These are phyloP conservation scores for Solidago caesia DNA, from an alignment of 129 eudicot genomes.

Conservation along the genomic window DNA sequence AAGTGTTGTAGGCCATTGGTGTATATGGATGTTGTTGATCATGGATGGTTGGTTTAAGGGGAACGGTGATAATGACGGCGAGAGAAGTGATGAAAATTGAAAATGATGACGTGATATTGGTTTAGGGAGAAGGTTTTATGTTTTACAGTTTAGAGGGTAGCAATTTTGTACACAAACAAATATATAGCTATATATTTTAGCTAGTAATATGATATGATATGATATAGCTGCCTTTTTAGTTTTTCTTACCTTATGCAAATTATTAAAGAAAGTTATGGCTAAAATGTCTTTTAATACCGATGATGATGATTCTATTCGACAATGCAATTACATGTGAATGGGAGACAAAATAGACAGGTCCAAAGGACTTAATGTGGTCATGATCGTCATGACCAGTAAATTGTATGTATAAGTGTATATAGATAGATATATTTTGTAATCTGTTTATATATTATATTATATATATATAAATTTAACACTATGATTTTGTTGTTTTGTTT, in stretches of 20 bases:
- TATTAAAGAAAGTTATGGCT: no score
- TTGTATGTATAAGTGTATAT: no score
- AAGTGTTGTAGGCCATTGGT: constrained; percentile 25
- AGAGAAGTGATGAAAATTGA: not conserved
- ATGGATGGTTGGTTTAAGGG: constrained; percentile 2
- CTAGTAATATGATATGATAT: not conserved
- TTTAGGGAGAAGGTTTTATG: constrained; percentile 9
- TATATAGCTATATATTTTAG: not conserved
- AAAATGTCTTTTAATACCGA: no score
- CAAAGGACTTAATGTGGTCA: no score
- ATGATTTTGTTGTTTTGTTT: no score
- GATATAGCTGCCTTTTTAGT: constrained; percentile 22
- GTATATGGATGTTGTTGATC: constrained; percentile 6
- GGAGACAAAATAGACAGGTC: no score
- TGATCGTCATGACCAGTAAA: no score
- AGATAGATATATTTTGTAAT: no score
- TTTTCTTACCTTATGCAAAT: not conserved
- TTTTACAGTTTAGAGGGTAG: constrained; percentile 24
- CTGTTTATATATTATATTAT: no score
- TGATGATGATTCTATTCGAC: no score
- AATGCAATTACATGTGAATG: no score
- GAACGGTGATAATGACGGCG: not conserved
- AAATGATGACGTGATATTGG: not conserved
- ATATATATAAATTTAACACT: no score
- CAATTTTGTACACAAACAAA: constrained; percentile 31